A percentile compares a stretch with the other conserved stretches of the same genome.
These are phyloP conservation scores for Salvia miltiorrhiza DNA, from an alignment of 257 asterid species.

Conservation along the genomic window DNA sequence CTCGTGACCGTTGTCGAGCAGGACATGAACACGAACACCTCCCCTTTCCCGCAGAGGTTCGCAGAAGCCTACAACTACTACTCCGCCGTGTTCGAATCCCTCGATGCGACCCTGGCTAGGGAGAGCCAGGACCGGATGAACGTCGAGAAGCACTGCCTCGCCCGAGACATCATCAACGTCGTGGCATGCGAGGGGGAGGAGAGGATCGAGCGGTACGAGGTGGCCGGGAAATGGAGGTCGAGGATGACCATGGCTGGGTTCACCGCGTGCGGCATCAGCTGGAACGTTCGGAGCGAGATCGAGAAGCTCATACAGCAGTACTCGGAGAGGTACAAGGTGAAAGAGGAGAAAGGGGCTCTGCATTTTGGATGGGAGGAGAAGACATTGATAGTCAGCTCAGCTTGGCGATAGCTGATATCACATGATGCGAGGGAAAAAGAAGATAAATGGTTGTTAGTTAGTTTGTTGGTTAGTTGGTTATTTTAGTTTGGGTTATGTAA, in stretches of 20 bases:
- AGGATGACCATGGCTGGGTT: constrained; percentile 98
- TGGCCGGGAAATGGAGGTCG: constrained; percentile 94
- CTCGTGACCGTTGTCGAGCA: constrained; percentile 83
- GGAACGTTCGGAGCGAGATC: constrained; percentile 52
- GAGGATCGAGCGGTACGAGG: constrained; percentile 85
- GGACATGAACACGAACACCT: constrained; percentile 80
- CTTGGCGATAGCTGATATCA: constrained; percentile 47
- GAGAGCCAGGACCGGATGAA: constrained; percentile 80
- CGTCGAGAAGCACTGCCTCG: constrained; percentile 87
- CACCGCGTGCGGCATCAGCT: constrained; percentile 48
- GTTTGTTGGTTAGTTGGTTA: neutral
- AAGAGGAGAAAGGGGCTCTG: constrained; percentile 65
- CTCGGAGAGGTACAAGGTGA: constrained; percentile 62
- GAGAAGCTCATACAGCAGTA: constrained; percentile 54
- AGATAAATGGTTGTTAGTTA: neutral
- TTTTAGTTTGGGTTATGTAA: neutral
- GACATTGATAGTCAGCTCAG: constrained; percentile 64
- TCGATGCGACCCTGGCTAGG: constrained; percentile 70
- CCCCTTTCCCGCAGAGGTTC: constrained; percentile 77
- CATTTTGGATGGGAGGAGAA: constrained; percentile 95
- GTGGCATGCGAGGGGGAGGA: constrained; percentile 92
- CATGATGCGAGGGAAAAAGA: neutral
- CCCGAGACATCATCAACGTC: constrained; percentile 79
- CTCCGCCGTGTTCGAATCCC: constrained; percentile 73
- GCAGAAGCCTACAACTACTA: constrained; percentile 71